Evolutionary conservation across 352 stramenopile species (phyloP).

Genomic region (Globisporangium mamillatum): DNA sequence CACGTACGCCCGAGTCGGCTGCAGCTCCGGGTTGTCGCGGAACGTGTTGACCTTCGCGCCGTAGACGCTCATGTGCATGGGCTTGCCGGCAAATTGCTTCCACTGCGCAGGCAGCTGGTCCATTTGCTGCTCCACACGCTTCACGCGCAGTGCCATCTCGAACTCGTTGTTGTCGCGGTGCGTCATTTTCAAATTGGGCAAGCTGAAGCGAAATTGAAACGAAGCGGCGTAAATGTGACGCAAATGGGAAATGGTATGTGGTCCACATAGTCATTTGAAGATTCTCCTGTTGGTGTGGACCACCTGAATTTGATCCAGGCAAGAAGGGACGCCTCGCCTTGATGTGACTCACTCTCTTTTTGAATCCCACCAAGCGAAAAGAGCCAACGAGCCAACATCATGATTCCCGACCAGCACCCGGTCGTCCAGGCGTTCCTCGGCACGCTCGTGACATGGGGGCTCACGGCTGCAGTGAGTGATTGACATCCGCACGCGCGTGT

Average conservation of each 20-base stretch:
- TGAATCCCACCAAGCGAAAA: slow-evolving; percentile 2
- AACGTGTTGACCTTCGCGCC: slow-evolving; percentile 64
- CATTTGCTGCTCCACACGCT: slow-evolving; percentile 56
- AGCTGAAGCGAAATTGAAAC: neutral
- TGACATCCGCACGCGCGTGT: neutral
- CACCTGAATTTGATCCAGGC: neutral
- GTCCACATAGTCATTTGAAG: neutral
- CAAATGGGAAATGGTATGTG: neutral
- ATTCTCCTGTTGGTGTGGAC: neutral
- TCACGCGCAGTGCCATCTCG: slow-evolving; percentile 43
- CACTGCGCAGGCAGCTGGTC: slow-evolving; percentile 39
- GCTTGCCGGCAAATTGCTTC: slow-evolving; percentile 41
- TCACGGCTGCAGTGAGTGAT: slow-evolving; percentile 64
- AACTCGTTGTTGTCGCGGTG: slow-evolving; percentile 17
- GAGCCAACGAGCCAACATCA: slow-evolving; percentile 17
- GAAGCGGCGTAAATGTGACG: neutral
- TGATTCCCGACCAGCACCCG: slow-evolving; percentile 76
- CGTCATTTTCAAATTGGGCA: neutral
- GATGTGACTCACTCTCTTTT: neutral
- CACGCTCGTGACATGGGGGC: slow-evolving; percentile 81
- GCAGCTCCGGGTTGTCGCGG: slow-evolving; percentile 45
- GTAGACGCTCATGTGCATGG: slow-evolving; percentile 63
- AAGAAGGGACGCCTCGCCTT: too few species aligned
- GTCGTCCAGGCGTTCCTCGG: slow-evolving; percentile 79
- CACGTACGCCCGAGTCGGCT: slow-evolving; percentile 45